Base-by-base conservation (phyloP, 1,139 yeast species). In the Torulaspora globosa region DNA sequence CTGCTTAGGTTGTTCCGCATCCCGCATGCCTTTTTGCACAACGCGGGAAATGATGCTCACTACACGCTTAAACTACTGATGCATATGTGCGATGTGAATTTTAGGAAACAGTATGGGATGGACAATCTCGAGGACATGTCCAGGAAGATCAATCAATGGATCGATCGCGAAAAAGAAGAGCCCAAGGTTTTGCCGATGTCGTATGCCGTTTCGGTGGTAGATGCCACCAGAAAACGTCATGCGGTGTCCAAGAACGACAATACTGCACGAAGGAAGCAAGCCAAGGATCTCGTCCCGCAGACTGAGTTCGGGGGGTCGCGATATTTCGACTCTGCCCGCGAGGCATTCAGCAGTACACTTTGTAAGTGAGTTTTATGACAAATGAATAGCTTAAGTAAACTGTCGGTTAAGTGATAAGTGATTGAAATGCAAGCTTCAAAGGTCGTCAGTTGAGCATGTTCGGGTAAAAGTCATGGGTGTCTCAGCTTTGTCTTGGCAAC, bases 41-140 rank as follows among this genome's bases (percentile, higher is more conserved):
- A 86, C 59, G 95, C 90, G 1, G 90, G 85, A n/a, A 86, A 86
- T 59, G 95, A 86, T 62, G 81, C 94, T 1, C 82, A 82, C 58
- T 82, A 76, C 55, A 84, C 94, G 0, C 62, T 84, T 40, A 51
- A 76, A 24, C 66, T 80, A 28, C 74, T 79, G 23, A 56, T 82
- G 60, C 71, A 72, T 42, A 59, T 81, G 47, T 67, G 78, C 33
- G 87, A 82, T 58, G 84, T 85, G 0, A 65, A 65, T 19, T 68
- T 69, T 15, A 67, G 87, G 51, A 54, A 46, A 12, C 56, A 52
- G 28, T 50, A 55, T 18, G 53, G 53, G 10, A 44, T 71, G 28
- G 74, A 71, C 46, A 59, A 66, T 16, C 44, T 64, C 5, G 50
- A 39, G 21, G 41, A 39, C 11, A 46, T 58, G 28, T 54, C 56